Percentiles rank a stretch among this genome's conserved stretches.
phyloP scores from a whole-genome alignment of 2,329 filamentous ascomycete species.

The Sporothrix luriei region DNA sequence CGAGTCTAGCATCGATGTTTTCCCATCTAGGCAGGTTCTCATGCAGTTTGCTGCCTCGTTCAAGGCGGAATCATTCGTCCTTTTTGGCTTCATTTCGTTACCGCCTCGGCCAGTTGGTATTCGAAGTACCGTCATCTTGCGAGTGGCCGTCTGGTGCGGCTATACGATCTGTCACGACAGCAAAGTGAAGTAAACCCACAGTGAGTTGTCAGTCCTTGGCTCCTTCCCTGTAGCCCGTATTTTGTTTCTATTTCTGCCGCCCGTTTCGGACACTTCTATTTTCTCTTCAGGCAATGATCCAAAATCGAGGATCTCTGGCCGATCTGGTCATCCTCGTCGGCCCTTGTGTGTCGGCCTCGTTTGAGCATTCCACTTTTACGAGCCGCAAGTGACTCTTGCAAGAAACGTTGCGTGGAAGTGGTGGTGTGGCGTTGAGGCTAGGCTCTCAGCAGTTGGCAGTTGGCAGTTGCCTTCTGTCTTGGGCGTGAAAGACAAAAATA shows the following conservation, averaged over 20 bases:
- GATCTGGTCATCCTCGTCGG: conserved; percentile 1
- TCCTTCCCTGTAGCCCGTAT: too few species aligned
- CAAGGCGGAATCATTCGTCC: neutral
- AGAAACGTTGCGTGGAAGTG: conserved; percentile 4
- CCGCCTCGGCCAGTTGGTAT: neutral
- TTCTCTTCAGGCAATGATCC: neutral
- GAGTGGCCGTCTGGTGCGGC: neutral
- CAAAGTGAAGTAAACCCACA: neutral
- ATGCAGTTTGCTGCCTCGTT: neutral
- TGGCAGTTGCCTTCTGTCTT: neutral
- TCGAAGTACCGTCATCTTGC: neutral
- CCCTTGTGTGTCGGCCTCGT: too few species aligned
- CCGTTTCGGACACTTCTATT: neutral
- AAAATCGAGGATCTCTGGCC: conserved; percentile 8
- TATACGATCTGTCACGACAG: neutral
- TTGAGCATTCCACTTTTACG: neutral
- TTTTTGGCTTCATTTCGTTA: neutral
- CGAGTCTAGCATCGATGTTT: neutral
- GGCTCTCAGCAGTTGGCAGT: conserved; percentile 12
- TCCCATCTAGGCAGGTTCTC: neutral
- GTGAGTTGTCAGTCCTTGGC: neutral
- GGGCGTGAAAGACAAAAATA: conserved; percentile 2
- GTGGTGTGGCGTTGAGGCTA: conserved; percentile 8
- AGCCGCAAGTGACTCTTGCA: neutral
- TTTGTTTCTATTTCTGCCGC: conserved; percentile 2